Base-by-base conservation (phyloP, 164 flowering plant genomes). In the Aristolochia contorta region DNA sequence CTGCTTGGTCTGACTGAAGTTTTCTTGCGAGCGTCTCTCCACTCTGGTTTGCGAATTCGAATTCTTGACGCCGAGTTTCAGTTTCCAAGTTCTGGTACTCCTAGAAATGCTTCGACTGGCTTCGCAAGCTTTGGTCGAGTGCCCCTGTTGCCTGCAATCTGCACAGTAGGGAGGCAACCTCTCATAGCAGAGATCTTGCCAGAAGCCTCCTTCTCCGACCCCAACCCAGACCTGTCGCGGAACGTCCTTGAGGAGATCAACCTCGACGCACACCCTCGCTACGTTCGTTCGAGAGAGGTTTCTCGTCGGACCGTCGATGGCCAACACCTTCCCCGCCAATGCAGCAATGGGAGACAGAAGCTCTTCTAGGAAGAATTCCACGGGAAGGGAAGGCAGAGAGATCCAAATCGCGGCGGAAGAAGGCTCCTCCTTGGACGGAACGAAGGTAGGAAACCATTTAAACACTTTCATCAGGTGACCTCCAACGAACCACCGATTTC, bases 401-500 rank as follows among this genome's bases (percentile, higher is more conserved):
- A 58, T 16, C 60, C 60, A 58, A 2, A 37, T 47, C 9, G 48
- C 48, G 12, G 60, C 60, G 2, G 49, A 41, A 43, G 60, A 21
- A 16, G 60, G 60, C 27, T 58, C 60, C 8, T 27, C 49, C 7
- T 21, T 12, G 16, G 60, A 6, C 1, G 47, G 25, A 2, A 12
- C 6, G 46, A 58, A 58, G 12, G 25, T 21, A 7, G 60, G 60
- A 43, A 21, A 22, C 60, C 60, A 58, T 33, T 43, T 58, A 14
- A 58, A 58, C 6, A 58, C 60, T 27, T 58, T 58, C 60, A 58
- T 58, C 48, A 43, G 27, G 20, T 58, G 20, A 20, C 47, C 49
- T 8, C 22, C 16, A 1, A 58, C 16, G 21, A 21, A 58, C 47
- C 47, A 58, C 13, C 60, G n/a, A 43, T 58, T 58, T 43, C 49